Base-by-base conservation (phyloP, 164 flowering plant genomes). In the Berberis vulgaris region DNA sequence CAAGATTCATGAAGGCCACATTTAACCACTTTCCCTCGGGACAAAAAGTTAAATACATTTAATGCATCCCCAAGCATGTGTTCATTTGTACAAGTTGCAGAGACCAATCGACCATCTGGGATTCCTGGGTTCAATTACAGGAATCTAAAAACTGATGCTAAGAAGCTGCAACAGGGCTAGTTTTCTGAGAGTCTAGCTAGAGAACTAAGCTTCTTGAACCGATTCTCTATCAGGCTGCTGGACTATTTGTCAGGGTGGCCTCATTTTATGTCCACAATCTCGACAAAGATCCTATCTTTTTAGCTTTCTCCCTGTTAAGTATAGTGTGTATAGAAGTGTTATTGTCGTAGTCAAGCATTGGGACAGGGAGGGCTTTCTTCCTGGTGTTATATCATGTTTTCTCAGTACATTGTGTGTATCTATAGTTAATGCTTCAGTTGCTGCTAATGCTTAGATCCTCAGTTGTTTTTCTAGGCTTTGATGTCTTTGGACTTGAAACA, bases 251-350 rank as follows among this genome's bases (percentile, higher is more conserved):
- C 84, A 0, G 81, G 73, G 63, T 73, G 67, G 5, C 91, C 84
- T 45, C 98, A 94, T 74, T 80, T 86, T 66, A 88, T 54, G 74
- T 93, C 97, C 58, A 90, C 97, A 45, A 90, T 71, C 64, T 87
- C 96, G 61, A 81, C 97, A 53, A 89, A 67, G 63, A 71, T 74
- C 41, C 58, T 59, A 52, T 88, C 69, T 76, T 86, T 7, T 71
- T 70, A 53, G 56, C 54, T 71, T 82, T 88, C 68, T 73, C 73
- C 67, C 87, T 83, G 38, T 57, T 78, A 62, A 84, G 83, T 62
- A 86, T 82, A 61, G 77, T 69, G 10, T 82, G 89, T 43, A 77
- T 26, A 41, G 76, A 12, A 41, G 75, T 56, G 56, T 76, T 26
- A 26, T 26, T 70, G 6, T 82, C 85, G 44, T 88, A 74, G 26